Evolutionary conservation across 2,329 filamentous ascomycete genomes (phyloP).

Genomic region (Tolypocladium tundrense): DNA sequence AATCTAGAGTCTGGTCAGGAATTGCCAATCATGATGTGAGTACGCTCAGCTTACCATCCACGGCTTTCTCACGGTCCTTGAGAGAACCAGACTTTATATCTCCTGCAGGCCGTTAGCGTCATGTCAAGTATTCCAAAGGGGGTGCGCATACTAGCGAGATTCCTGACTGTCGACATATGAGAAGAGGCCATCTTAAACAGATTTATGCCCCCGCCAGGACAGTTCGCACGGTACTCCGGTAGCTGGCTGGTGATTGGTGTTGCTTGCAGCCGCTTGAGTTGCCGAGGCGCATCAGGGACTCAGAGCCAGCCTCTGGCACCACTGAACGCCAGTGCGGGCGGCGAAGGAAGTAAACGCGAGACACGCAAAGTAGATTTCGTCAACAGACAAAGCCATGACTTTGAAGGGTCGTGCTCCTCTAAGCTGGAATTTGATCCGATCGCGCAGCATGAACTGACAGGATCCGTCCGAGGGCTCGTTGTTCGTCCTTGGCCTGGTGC

Average conservation of each 20-base stretch:
- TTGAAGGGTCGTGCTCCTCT: too few species aligned
- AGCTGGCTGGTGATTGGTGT: too few species aligned
- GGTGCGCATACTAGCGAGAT: slow-evolving; percentile 18
- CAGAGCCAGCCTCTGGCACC: background rate
- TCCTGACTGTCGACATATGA: slow-evolving; percentile 22
- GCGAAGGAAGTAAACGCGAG: background rate
- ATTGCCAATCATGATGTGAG: background rate
- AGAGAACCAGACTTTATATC: slow-evolving; percentile 22
- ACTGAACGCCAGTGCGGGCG: background rate
- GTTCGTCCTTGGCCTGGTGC: background rate
- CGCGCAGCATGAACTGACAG: background rate
- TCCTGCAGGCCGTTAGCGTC: slow-evolving; percentile 13
- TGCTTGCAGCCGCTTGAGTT: background rate
- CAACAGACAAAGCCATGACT: background rate
- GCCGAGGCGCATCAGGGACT: background rate
- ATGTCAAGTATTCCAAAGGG: too few species aligned
- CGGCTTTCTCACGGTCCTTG: slow-evolving; percentile 28
- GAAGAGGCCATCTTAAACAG: slow-evolving; percentile 17
- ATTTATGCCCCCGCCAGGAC: too few species aligned
- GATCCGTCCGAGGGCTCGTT: background rate
- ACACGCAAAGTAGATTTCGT: background rate
- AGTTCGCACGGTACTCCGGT: background rate
- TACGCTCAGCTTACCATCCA: slow-evolving; percentile 24
- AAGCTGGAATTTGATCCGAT: background rate
- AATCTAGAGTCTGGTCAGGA: slow-evolving; percentile 15